Evolutionary conservation across 2,329 filamentous ascomycete species (phyloP), one percentile per base, ranked within the genome.

Genomic region (Phyllosticta citrichinensis): DNA sequence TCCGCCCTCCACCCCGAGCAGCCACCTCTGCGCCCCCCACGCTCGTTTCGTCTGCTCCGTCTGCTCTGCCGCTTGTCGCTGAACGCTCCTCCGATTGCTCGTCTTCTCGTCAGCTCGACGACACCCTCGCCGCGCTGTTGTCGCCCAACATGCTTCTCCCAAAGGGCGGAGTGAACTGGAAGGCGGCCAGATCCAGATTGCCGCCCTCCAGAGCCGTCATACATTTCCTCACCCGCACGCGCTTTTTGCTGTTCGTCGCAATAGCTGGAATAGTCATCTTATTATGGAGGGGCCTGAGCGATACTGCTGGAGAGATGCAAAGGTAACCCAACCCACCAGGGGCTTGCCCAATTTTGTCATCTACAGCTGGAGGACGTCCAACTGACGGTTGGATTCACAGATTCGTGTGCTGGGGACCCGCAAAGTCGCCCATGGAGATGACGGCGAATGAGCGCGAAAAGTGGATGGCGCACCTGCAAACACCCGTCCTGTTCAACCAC

Each of bases 371-470:
- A 47, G 4, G 8, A 14, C 10, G 5, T 22, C n/a, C n/a, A 10
- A 12, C 52, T 55, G 40, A 51, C 58, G 5, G 11, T n/a, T 30
- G 52, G 52, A 17, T 24, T 3, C n/a, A 12, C 33, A 97, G 93
- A 77, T 97, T 96, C 77, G 96, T 96, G 77, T 99, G 94, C 80
- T 97, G 91, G 83, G 94, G 94, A 12, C 93, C 94, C 14, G 85
- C 88, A 24, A 97, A 95, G 79, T 85, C 94, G n/a, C 94, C 94
- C 58, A 95, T 96, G 86, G 86, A 94, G 65, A 96, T 99, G 91
- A 85, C 88, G 52, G 79, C 87, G 61, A 97, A 97, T 73, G 94
- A 99, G 73, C 87, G 93, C 74, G 87, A 87, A 64, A 83, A 90
- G 65, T 99, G 94, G 94, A 87, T 89, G 66, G 86, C 85, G 62